Evolutionary conservation across 768 basidiomycete genomes (phyloP), one percentile per base, ranked within the genome.

Genomic region (Lactarius akahatsu): DNA sequence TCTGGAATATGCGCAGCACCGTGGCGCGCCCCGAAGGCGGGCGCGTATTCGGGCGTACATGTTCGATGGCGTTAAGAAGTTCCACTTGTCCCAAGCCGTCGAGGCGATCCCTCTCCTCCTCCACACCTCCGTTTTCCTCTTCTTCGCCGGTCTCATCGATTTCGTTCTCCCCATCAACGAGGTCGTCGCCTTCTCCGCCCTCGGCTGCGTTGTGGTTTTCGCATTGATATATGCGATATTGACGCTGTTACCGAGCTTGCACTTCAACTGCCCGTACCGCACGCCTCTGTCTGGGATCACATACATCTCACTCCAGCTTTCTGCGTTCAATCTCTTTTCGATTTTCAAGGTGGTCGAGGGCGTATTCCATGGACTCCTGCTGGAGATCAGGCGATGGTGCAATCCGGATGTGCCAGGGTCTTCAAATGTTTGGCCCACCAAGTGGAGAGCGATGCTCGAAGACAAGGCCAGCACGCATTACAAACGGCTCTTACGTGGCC

Each of bases 131-230:
- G 50, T 52, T 26, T 52, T 52, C 26, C 50, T 52, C 13, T 52
- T 52, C 23, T 26, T 52, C 50, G 50, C 26, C 11, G 50, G 50
- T 3, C 59, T 60, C 59, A 2, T 60, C 23, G 59, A 60, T 0
- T 60, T 60, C 59, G 13, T 60, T 16, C 4, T 60, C 59, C 32
- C 38, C 9, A 43, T 60, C 59, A 38, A 60, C 59, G 5, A 23
- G 4, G 26, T 18, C 23, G 40, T 60, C 7, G 59, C 40, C 4
- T 23, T 43, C 38, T 16, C 13, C 13, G n/a, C 40, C 7, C 38
- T 45, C 11, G 40, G 36, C 3, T 26, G 20, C 23, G 23, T 60
- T 11, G 40, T 30, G 1, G 23, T 38, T 28, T 60, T 41, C 43
- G n/a, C 38, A 34, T 40, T 11, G 23, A 28, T 28, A 11, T 45